Evolutionary conservation across 768 basidiomycete species (phyloP).

Genomic region (Suillus bovinus): DNA sequence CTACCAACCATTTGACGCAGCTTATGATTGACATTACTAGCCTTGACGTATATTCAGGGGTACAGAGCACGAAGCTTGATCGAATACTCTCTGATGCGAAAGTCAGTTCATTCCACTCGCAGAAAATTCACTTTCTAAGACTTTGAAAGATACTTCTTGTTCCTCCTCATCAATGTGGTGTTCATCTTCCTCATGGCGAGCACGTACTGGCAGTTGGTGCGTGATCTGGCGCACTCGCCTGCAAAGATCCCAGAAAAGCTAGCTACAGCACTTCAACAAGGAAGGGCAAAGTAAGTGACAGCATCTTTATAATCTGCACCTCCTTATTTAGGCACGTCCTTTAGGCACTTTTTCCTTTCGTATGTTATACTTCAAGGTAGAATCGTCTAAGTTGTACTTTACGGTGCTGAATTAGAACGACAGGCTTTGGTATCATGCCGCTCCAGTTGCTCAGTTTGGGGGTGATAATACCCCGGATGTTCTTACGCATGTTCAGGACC

Average conservation of each 20-base stretch:
- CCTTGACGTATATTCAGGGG: conserved; percentile 88
- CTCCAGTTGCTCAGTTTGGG: conserved; percentile 92
- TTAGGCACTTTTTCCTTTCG: conserved; percentile 79
- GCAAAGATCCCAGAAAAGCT: conserved; percentile 94
- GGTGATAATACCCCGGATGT: conserved; percentile 75
- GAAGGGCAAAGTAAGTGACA: conserved; percentile 58
- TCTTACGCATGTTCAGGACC: conserved; percentile 76
- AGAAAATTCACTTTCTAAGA: conserved; percentile 12
- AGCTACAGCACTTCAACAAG: conserved; percentile 78
- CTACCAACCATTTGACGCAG: not conserved
- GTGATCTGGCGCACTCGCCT: conserved; percentile 90
- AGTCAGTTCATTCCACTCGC: conserved; percentile 49
- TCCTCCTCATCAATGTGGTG: conserved; percentile 88
- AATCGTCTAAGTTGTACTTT: not conserved
- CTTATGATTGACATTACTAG: conserved; percentile 26
- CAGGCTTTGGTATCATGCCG: conserved; percentile 93
- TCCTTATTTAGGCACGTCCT: conserved; percentile 7
- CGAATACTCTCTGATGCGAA: conserved; percentile 89
- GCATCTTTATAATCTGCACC: conserved; percentile 12
- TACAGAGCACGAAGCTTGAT: conserved; percentile 89
- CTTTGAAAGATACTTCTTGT: conserved; percentile 79
- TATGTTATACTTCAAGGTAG: conserved; percentile 84
- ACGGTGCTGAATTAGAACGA: conserved; percentile 9
- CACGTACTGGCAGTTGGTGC: conserved; percentile 89
- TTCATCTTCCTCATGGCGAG: conserved; percentile 93